Evolutionary conservation across 768 basidiomycete species (phyloP), one percentile per base, ranked within the genome.

Genomic region (Kwoniella newhampshirensis): DNA sequence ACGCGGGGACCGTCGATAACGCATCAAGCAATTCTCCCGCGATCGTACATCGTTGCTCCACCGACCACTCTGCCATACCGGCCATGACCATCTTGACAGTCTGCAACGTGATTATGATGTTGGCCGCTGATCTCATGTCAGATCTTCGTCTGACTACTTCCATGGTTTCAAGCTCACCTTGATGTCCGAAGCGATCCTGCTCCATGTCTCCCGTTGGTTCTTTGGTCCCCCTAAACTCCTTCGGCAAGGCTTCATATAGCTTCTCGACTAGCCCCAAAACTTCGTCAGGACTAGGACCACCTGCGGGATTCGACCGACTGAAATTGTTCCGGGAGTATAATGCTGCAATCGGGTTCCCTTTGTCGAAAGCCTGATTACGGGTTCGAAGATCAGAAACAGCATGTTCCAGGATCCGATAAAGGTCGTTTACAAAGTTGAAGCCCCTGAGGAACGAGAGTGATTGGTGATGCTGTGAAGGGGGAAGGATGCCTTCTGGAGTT

Each of bases 391-490:
- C 51, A 18, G 50, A 56, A 9, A 62, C 32, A 20, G 56, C 68
- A 41, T 71, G 67, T 52, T 73, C 71, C 28, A 73, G 42, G 21
- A 73, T 68, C n/a, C 71, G 50, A 46, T 73, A 73, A 8, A 73
- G 46, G 44, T 69, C 65, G 44, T 43, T 59, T 1, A 63, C 59
- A 51, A 73, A 73, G 42, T 73, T 73, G 67, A 67, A 70, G 6
- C 71, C 71, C 9, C 30, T 36, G n/a, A 68, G 21, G 46, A 60
- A 70, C 11, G 71, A 70, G 30, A 56, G 37, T 17, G 36, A 44
- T 13, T 25, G 35, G 3, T 59, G 18, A 12, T 23, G 18, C 32
- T 36, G 42, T 25, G 37, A 44, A 4, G 51, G 42, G 13, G 20
- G 18, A 30, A 28, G 43, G 18, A 58, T 51, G 18, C 54, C 54